phyloP scores from a whole-genome alignment of 306 rosid genomes.

The Crataegus laevigata region DNA sequence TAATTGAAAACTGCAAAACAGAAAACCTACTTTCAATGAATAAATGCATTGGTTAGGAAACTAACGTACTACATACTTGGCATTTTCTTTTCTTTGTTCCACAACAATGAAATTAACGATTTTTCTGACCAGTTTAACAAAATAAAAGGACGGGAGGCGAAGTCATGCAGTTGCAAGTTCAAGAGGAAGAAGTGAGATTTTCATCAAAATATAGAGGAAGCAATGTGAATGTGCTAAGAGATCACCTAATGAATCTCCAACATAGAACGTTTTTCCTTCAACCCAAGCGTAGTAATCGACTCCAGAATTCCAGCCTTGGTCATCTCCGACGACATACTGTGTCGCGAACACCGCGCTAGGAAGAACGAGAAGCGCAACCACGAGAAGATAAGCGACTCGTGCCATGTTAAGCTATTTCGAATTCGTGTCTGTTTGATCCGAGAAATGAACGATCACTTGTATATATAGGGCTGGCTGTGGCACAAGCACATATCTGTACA shows the following conservation, averaged over 20 bases:
- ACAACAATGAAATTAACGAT: too few species aligned
- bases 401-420: background rate
- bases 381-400: background rate
- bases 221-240: background rate
- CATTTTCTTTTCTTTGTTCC: too few species aligned
- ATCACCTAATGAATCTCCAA: background rate
- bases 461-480: background rate
- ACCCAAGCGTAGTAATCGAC: background rate
- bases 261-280: constrained; percentile 1
- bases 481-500: background rate
- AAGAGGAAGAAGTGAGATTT: too few species aligned
- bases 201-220: background rate
- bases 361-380: background rate
- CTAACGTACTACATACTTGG: too few species aligned
- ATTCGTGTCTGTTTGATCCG: too few species aligned
- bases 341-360: background rate
- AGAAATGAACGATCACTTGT: background rate
- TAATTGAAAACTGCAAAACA: background rate
- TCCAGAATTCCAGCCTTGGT: background rate
- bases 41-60: too few species aligned
- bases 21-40: background rate
- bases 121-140: too few species aligned
- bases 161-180: background rate
- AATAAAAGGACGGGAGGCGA: background rate
- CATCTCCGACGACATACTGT: constrained; percentile 5